These are phyloP conservation scores for Cydonia oblonga DNA, from an alignment of 331 rosid species.

Conservation along the genomic window DNA sequence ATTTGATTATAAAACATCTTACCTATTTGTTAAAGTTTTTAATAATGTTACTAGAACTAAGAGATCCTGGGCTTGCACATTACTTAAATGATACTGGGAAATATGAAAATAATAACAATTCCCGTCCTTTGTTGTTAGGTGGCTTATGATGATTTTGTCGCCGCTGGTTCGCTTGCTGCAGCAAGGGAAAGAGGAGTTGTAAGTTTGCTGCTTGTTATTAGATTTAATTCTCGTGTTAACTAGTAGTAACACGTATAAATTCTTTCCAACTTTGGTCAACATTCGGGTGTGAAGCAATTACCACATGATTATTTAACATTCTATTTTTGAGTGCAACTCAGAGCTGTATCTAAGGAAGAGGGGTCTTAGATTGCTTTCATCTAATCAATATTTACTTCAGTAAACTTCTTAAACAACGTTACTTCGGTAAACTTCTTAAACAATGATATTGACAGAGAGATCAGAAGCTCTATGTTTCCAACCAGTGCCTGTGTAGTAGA, in stretches of 20 bases:
- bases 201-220: constrained; percentile 28
- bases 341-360: no score
- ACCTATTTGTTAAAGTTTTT: background rate
- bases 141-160: constrained; percentile 65
- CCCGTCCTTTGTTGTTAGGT: constrained; percentile 41
- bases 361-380: background rate
- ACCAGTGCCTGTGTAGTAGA: background rate
- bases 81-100: background rate
- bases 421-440: no score
- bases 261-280: background rate
- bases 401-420: background rate
- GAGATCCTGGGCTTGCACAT: background rate
- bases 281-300: background rate
- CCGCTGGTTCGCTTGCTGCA: constrained; percentile 80
- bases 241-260: background rate
- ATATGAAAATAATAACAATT: background rate
- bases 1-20: background rate
- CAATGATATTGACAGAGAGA: no score
- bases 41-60: background rate
- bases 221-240: background rate
- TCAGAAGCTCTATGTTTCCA: background rate
- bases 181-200: constrained; percentile 93
- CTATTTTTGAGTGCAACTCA: background rate
- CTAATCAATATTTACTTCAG: background rate
- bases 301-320: background rate